Conservation (phyloP, 2,329 filamentous ascomycete species). For the Fusarium longipes region DNA sequence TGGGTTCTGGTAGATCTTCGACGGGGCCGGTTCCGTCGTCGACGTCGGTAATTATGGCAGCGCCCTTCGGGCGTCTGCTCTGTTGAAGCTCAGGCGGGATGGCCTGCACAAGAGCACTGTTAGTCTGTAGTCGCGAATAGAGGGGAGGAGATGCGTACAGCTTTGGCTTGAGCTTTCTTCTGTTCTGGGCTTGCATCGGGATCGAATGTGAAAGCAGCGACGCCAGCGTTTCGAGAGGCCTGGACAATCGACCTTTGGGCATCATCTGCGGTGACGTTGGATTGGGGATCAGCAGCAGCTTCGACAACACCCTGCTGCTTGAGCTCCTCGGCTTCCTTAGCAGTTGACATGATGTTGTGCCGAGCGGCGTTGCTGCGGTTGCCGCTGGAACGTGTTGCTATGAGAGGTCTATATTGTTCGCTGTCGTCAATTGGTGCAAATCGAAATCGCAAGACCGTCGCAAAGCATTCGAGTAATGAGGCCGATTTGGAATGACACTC, state of each 20-base stretch:
- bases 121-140: constrained; percentile 11
- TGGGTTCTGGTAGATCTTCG: constrained; percentile 82
- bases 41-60: constrained; percentile 82
- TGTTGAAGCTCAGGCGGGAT: constrained; percentile 54
- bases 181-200: constrained; percentile 84
- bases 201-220: constrained; percentile 85
- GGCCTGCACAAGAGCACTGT: constrained; percentile 45
- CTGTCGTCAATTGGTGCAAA: constrained; percentile 41
- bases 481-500: constrained; percentile 24
- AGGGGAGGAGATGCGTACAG: constrained; percentile 64
- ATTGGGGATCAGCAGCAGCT: constrained; percentile 78
- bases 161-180: constrained; percentile 82
- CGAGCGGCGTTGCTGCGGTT: constrained; percentile 30
- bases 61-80: constrained; percentile 62
- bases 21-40: constrained; percentile 75
- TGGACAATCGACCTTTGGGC: constrained; percentile 80
- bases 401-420: constrained; percentile 7
- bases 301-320: constrained; percentile 85
- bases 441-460: constrained; percentile 24
- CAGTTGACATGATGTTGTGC: constrained; percentile 50
- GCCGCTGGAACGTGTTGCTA: constrained; percentile 24
- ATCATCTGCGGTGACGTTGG: constrained; percentile 73
- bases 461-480: constrained; percentile 35
- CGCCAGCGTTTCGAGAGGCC: constrained; percentile 82
- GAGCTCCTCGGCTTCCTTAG: constrained; percentile 66